Base-by-base conservation (phyloP, 176 grass and related monocot genomes). In the Juncus effusus region DNA sequence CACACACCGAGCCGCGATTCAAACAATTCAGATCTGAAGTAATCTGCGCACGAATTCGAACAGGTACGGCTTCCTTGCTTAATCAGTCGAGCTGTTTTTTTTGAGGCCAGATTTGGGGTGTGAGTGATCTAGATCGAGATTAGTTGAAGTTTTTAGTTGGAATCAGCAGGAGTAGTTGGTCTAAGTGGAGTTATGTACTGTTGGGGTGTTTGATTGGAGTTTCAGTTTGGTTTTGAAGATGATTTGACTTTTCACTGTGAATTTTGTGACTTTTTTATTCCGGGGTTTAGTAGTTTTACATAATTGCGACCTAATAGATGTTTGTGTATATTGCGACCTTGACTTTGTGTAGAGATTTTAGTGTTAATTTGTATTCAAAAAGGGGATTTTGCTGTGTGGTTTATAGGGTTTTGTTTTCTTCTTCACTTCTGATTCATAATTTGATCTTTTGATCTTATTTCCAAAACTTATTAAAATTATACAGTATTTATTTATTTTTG, bases 201-300 rank as follows among this genome's bases (percentile, higher is more conserved):
- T 61, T 36, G 3, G 6, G 16, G n/a, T 61, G 58, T 9, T 10
- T 61, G n/a, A 36, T 10, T 61, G n/a, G 4, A 36, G 16, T 9
- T 35, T 36, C 14, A 4, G 10, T 10, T 61, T 36, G 6, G 19
- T 19, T 61, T 19, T 61, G 39, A 37, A 1, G 66, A 70, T 70
- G n/a, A 13, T 70, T 41, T 70, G 6, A 4, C 3, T 70, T 65
- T 70, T 70, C 54, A 15, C 66, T 70, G 19, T 28, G 54, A 70
- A 55, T 56, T 70, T 47, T 47, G 4, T 70, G 45, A 57, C 66
- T 7, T 70, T 55, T 49, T 70, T 55, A 28, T 40, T 40, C 28
- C 10, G 13, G 66, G 6, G 16, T 55, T 7, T 56, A 56, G 52
- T 56, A 56, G 39, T 54, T 69, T 69, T 57, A 38, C 66, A 42